These are phyloP conservation scores for Solanum pinnatisectum DNA, from an alignment of 257 asterid genomes.

Conservation along the genomic window DNA sequence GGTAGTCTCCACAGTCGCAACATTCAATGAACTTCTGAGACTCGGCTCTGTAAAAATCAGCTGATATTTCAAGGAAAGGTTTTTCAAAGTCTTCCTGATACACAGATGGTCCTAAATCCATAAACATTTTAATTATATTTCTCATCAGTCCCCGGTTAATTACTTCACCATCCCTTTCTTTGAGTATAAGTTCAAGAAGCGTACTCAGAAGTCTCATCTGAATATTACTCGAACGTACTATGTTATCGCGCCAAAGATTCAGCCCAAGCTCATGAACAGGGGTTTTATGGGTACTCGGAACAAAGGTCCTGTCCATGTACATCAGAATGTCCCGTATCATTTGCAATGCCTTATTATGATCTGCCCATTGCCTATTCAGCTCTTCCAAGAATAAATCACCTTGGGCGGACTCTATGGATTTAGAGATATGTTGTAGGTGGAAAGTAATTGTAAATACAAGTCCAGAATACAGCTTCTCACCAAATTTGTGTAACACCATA, in stretches of 20 bases:
- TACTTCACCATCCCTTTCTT: conserved; percentile 77
- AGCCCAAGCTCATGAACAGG: conserved; percentile 87
- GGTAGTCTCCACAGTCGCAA: conserved; percentile 79
- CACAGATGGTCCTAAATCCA: conserved; percentile 76
- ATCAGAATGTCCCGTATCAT: conserved; percentile 79
- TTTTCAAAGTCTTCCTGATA: conserved; percentile 84
- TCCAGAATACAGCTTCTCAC: conserved; percentile 84
- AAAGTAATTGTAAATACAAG: conserved; percentile 65
- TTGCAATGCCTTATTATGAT: conserved; percentile 76
- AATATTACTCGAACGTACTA: conserved; percentile 62
- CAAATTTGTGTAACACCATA: conserved; percentile 78
- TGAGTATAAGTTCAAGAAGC: conserved; percentile 57
- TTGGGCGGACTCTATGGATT: conserved; percentile 58
- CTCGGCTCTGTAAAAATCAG: conserved; percentile 76
- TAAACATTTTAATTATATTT: conserved; percentile 68
- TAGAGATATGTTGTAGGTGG: conserved; percentile 73
- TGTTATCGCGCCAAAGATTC: conserved; percentile 78
- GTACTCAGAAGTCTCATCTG: conserved; percentile 59
- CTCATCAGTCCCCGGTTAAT: conserved; percentile 86
- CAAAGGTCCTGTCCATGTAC: conserved; percentile 90
- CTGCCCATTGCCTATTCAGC: conserved; percentile 72
- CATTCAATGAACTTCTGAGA: conserved; percentile 82
- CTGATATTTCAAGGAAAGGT: conserved; percentile 73
- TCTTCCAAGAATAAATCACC: conserved; percentile 75
- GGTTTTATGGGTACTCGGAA: conserved; percentile 55